Conservation (phyloP, 1,139 yeast species). For the Insectozyma bohioensis region DNA sequence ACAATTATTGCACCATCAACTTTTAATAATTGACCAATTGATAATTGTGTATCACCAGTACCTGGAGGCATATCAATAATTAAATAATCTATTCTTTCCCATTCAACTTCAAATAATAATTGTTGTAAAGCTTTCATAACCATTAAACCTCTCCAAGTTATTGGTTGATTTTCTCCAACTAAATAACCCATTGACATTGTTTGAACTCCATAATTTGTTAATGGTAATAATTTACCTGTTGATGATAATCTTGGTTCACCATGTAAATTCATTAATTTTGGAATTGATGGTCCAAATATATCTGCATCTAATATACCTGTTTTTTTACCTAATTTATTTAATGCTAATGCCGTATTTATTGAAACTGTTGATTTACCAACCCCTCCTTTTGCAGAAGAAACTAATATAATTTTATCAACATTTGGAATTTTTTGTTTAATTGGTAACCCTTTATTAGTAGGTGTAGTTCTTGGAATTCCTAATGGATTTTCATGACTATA, state of each 20-base stretch:
- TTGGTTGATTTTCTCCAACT: constrained; percentile 64
- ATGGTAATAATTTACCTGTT: constrained; percentile 61
- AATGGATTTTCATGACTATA: constrained; percentile 32
- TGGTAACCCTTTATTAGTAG: constrained; percentile 52
- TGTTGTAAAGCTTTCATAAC: constrained; percentile 88
- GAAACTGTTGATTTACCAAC: constrained; percentile 63
- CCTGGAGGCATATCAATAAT: constrained; percentile 92
- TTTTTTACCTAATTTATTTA: constrained; percentile 52
- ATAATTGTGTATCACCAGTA: constrained; percentile 85
- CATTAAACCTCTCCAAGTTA: constrained; percentile 87
- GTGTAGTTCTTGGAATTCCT: constrained; percentile 54
- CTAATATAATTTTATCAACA: constrained; percentile 62
- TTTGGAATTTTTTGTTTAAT: constrained; percentile 56
- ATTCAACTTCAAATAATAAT: constrained; percentile 73
- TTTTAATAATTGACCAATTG: constrained; percentile 73
- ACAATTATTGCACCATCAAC: constrained; percentile 82
- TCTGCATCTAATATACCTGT: constrained; percentile 81
- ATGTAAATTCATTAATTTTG: constrained; percentile 60
- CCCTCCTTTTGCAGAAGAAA: constrained; percentile 81
- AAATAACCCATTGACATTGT: constrained; percentile 92
- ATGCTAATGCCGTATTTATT: constrained; percentile 66
- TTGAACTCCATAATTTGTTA: constrained; percentile 74
- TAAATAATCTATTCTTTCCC: constrained; percentile 71
- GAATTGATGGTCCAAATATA: constrained; percentile 82
- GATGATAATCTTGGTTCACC: constrained; percentile 65